These are phyloP conservation scores for Arabis alpina DNA, from an alignment of 345 rosid genomes.

Conservation along the genomic window DNA sequence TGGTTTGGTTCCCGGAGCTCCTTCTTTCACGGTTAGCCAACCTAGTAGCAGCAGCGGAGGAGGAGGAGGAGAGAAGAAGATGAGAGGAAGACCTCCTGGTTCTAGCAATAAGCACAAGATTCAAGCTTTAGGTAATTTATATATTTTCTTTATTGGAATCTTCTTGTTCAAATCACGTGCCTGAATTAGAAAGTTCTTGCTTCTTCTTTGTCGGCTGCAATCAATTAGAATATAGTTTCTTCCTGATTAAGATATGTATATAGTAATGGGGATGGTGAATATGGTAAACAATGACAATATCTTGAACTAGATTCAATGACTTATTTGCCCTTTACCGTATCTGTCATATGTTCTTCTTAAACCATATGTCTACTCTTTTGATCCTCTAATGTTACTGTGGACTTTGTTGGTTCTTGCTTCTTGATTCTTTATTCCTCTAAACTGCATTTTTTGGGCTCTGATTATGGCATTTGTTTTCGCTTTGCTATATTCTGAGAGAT, in stretches of 20 bases:
- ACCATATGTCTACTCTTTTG: neutral
- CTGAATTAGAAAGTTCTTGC: constrained; percentile 7
- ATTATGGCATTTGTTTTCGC: neutral
- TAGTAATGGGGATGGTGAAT: constrained; percentile 16
- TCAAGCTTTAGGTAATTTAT: constrained; percentile 59
- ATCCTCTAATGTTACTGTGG: neutral
- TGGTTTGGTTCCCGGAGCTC: constrained; percentile 61
- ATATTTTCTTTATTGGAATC: constrained; percentile 22
- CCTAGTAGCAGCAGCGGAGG: constrained; percentile 48
- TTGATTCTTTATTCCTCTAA: neutral
- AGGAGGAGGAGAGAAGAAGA: constrained; percentile 53
- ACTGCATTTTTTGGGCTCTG: neutral
- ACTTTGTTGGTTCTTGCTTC: neutral
- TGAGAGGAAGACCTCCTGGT: constrained; percentile 62
- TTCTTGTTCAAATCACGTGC: constrained; percentile 33
- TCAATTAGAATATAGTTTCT: constrained; percentile 37
- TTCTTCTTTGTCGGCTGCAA: constrained; percentile 28
- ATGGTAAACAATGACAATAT: constrained; percentile 28
- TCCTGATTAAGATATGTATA: neutral
- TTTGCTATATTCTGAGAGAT: neutral
- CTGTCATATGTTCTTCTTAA: neutral
- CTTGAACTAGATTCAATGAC: constrained; percentile 7
- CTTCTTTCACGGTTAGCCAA: constrained; percentile 42
- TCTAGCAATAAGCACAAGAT: constrained; percentile 63
- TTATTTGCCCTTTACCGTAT: constrained; percentile 24